phyloP scores from a whole-genome alignment of 164 flowering plant species.

The Tetrastigma voinierianum region DNA sequence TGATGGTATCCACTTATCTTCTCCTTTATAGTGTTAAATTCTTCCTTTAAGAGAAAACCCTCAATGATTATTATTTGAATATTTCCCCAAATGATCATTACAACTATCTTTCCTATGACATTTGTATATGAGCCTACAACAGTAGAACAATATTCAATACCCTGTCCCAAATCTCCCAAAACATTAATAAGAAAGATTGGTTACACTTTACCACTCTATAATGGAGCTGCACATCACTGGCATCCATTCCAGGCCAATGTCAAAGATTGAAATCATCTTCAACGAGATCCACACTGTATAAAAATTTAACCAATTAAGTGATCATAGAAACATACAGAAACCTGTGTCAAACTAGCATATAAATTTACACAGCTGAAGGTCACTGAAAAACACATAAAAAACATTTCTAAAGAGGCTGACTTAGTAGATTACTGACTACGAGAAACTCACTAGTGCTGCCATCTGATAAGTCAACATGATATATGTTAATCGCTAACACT shows the following conservation, averaged over 20 bases:
- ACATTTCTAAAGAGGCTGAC: too few species aligned
- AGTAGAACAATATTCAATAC: not conserved
- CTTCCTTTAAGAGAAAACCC: too few species aligned
- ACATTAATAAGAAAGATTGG: not conserved
- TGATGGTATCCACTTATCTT: too few species aligned
- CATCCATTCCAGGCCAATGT: slow-evolving; percentile 92
- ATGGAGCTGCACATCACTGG: slow-evolving; percentile 58
- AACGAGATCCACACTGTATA: slow-evolving; percentile 52
- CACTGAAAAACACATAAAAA: too few species aligned
- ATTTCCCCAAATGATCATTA: too few species aligned
- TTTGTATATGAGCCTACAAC: not conserved
- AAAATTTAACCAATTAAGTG: not conserved
- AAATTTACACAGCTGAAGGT: too few species aligned
- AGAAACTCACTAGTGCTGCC: too few species aligned
- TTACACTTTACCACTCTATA: slow-evolving; percentile 57
- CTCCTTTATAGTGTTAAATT: too few species aligned
- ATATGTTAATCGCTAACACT: too few species aligned
- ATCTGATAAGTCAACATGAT: too few species aligned
- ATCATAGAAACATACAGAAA: not conserved
- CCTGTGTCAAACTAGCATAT: not conserved
- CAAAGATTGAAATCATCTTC: slow-evolving; percentile 50
- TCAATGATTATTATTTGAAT: too few species aligned
- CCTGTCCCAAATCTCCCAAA: not conserved
- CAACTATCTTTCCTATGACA: not conserved
- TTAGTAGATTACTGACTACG: too few species aligned